Evolutionary conservation across 306 rosid species (phyloP).

Genomic region (Acacia crassicarpa): DNA sequence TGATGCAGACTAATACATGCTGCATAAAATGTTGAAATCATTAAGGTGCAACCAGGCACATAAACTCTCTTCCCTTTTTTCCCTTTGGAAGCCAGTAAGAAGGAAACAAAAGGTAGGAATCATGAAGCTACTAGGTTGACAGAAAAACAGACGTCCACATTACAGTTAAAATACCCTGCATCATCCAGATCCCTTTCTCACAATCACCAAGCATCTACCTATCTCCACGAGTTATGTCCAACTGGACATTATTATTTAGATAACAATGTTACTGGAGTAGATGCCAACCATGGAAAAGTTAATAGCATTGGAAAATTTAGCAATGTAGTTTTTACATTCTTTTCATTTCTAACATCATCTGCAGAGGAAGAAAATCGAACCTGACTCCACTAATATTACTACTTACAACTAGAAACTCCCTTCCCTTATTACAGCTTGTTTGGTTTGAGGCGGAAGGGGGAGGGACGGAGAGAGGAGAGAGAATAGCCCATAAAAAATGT

Average conservation of each 20-base stretch:
- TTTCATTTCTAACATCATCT: conserved; percentile 13
- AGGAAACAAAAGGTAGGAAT: not conserved
- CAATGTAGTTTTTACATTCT: not conserved
- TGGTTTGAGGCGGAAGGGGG: too few species aligned
- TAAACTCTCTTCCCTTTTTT: not conserved
- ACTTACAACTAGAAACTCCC: conserved; percentile 8
- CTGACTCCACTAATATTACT: not conserved
- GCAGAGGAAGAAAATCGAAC: not conserved
- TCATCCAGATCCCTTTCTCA: not conserved
- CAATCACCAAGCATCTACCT: not conserved
- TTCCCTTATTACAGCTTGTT: too few species aligned
- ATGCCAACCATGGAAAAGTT: not conserved
- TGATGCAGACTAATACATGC: not conserved
- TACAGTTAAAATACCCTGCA: not conserved
- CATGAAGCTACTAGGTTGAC: conserved; percentile 2
- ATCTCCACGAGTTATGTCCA: not conserved
- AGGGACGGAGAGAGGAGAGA: too few species aligned
- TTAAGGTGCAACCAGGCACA: conserved; percentile 12
- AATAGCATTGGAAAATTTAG: conserved; percentile 1
- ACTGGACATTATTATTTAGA: not conserved
- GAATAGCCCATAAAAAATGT: too few species aligned
- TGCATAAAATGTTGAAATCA: not conserved
- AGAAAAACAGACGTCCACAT: not conserved
- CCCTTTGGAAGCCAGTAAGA: not conserved
- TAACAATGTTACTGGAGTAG: not conserved